A percentile compares a stretch with the other conserved stretches of the same genome.
Evolutionary conservation across 2,329 filamentous ascomycete species (phyloP).

Genomic region (Cephalotrichum gorgonifer): DNA sequence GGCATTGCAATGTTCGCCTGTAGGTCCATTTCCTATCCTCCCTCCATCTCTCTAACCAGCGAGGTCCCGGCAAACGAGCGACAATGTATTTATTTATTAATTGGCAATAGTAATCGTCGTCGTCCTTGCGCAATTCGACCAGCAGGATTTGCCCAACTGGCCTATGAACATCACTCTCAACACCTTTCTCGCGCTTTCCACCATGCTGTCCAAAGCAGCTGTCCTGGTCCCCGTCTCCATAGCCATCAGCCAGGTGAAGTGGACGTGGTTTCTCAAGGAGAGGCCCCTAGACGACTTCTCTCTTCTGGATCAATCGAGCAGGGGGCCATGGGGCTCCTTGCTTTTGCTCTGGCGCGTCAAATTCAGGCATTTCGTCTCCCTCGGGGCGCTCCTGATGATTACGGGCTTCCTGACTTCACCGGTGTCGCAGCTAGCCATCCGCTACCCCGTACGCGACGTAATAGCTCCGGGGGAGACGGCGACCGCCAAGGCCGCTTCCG

Average conservation of each 20-base stretch:
- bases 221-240: conserved; percentile 7
- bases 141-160: neutral
- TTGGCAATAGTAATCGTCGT: neutral
- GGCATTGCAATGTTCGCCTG: neutral
- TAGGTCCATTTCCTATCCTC: neutral
- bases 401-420: conserved; percentile 5
- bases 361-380: conserved; percentile 1
- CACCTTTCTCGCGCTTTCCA: conserved; percentile 9
- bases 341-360: conserved; percentile 2
- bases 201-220: conserved; percentile 7
- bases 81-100: neutral
- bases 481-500: neutral
- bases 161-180: conserved; percentile 9
- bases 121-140: neutral
- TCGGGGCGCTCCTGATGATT: conserved; percentile 4
- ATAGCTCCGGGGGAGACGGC: neutral
- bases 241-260: conserved; percentile 9
- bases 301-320: conserved; percentile 8
- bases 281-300: conserved; percentile 8
- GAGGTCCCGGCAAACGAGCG: neutral
- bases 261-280: conserved; percentile 7
- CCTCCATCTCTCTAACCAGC: neutral
- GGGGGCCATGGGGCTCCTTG: conserved; percentile 7
- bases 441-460: conserved; percentile 4
- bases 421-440: conserved; percentile 7